Percentiles rank a stretch among this genome's conserved stretches.
Conservation (phyloP, 345 rosid genomes). For the Salix koriyanagi region DNA sequence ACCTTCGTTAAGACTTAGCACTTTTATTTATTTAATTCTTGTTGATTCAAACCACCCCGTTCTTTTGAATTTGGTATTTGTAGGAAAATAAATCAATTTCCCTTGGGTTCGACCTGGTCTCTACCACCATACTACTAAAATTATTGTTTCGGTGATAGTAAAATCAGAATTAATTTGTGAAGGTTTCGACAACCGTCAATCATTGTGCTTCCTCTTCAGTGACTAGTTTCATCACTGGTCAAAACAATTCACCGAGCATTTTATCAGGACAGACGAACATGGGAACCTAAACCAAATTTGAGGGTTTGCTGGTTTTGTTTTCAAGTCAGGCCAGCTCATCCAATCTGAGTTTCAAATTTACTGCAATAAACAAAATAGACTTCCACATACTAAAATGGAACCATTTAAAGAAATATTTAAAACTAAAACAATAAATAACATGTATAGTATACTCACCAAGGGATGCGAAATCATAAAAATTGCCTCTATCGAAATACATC, state of each 20-base stretch:
- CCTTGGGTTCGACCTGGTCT: no score
- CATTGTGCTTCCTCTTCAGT: background rate
- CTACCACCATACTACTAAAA: no score
- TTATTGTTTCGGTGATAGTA: no score
- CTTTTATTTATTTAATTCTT: no score
- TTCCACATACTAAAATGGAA: background rate
- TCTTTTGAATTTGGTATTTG: no score
- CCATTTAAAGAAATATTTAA: background rate
- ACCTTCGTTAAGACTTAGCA: no score
- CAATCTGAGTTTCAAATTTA: background rate
- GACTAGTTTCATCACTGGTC: background rate
- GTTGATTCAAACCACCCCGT: no score
- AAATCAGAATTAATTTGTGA: no score
- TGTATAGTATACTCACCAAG: slow-evolving; percentile 58
- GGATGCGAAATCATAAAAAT: slow-evolving; percentile 92
- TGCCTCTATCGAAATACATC: slow-evolving; percentile 93
- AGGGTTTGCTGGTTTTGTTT: background rate
- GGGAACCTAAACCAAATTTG: background rate
- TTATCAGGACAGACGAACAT: background rate
- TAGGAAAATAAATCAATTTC: no score
- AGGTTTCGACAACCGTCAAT: no score
- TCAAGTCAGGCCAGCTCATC: background rate
- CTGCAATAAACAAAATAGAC: slow-evolving; percentile 4
- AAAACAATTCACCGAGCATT: background rate
- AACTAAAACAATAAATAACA: background rate